These are phyloP conservation scores for Sugiyamaella boreocaroliniensis DNA, from an alignment of 805 yeast species.

Conservation along the genomic window DNA sequence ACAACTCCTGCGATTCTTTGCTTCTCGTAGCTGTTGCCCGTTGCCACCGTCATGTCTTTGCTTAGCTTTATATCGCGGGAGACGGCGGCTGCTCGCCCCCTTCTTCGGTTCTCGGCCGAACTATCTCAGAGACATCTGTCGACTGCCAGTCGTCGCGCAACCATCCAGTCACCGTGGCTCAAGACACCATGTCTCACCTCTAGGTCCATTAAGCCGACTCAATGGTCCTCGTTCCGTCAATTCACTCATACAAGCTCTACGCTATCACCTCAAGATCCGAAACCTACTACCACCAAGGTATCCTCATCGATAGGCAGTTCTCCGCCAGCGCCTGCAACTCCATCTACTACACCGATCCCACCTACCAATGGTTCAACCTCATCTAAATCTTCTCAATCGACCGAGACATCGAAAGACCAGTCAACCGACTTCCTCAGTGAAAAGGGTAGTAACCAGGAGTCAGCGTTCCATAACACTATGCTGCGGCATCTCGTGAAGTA, in stretches of 20 bases:
- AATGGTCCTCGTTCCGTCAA: too few species aligned
- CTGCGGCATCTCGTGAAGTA: conserved; percentile 25
- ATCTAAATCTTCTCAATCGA: background rate
- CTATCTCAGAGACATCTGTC: background rate
- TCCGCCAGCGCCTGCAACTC: too few species aligned
- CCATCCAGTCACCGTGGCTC: too few species aligned
- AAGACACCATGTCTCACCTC: too few species aligned
- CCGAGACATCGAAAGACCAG: background rate
- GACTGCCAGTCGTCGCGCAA: background rate
- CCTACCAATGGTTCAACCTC: background rate
- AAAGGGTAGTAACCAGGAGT: conserved; percentile 5
- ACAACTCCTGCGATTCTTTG: too few species aligned
- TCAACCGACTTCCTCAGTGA: conserved; percentile 5
- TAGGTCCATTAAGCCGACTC: too few species aligned
- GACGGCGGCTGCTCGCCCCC: background rate
- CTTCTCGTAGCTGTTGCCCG: too few species aligned
- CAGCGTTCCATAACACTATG: conserved; percentile 18
- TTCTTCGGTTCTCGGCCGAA: background rate
- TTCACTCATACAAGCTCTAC: too few species aligned
- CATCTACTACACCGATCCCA: background rate
- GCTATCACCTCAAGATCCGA: too few species aligned
- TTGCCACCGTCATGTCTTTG: background rate
- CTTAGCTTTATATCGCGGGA: background rate
- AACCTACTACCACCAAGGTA: too few species aligned
- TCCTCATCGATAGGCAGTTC: too few species aligned